Percentiles rank a stretch among this genome's conserved stretches.
Conservation (phyloP, 176 grass and related monocot species). For the Cenchrus purpureus region DNA sequence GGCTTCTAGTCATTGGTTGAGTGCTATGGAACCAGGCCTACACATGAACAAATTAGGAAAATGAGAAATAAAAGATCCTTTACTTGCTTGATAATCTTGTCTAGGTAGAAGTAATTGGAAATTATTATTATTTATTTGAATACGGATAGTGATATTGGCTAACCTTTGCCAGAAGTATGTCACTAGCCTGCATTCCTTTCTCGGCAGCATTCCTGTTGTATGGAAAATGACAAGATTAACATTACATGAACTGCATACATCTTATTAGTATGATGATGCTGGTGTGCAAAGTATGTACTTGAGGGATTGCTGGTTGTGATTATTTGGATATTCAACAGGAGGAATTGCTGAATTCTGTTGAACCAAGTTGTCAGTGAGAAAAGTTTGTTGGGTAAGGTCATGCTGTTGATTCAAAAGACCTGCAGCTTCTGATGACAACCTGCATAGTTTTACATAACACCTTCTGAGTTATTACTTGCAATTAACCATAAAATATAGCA, state of each 20-base stretch:
- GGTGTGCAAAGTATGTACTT: conserved; percentile 46
- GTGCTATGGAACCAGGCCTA: conserved; percentile 79
- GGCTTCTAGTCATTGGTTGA: conserved; percentile 85
- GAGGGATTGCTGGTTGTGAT: conserved; percentile 53
- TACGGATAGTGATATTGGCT: conserved; percentile 7
- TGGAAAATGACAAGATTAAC: conserved; percentile 28
- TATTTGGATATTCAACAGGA: conserved; percentile 45
- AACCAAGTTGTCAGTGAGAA: conserved; percentile 47
- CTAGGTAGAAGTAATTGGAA: not conserved
- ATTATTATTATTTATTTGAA: not conserved
- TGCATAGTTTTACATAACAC: conserved; percentile 27
- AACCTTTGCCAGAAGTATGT: conserved; percentile 72
- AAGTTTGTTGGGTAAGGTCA: conserved; percentile 47
- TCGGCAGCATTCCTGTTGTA: conserved; percentile 70
- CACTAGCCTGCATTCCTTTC: conserved; percentile 66
- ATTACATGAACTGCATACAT: conserved; percentile 21
- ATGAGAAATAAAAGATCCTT: not conserved
- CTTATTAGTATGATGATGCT: conserved; percentile 12
- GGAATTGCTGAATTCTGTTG: conserved; percentile 35
- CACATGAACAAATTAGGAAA: conserved; percentile 4
- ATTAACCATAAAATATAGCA: not conserved
- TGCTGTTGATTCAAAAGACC: conserved; percentile 55
- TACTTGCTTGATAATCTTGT: conserved; percentile 14
- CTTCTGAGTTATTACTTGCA: not conserved
- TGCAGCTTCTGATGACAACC: conserved; percentile 63